phyloP scores from a whole-genome alignment of 176 grass and related monocot genomes.

The Carex littledalei region DNA sequence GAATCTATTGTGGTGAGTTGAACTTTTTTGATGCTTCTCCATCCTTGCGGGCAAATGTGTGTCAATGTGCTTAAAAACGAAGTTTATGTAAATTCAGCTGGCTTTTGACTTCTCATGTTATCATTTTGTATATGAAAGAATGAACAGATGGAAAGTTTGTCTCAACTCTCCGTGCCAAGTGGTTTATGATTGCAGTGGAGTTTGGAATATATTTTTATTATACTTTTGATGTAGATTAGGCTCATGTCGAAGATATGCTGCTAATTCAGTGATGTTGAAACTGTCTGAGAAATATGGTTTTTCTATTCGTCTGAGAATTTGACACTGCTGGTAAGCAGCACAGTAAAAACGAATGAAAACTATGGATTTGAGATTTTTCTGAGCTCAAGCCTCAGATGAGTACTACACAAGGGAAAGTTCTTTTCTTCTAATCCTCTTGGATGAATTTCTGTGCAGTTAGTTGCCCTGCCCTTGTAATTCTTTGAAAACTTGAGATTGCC shows the following conservation, averaged over 20 bases:
- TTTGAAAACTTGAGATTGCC: not conserved
- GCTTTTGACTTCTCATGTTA: constrained; percentile 1
- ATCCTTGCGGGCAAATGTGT: constrained; percentile 8
- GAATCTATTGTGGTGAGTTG: constrained; percentile 14
- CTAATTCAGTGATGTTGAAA: not conserved
- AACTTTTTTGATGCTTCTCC: not conserved
- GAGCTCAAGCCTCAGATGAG: not conserved
- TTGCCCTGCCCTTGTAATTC: not conserved
- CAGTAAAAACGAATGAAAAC: not conserved
- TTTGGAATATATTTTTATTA: not conserved
- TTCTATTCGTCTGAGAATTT: not conserved
- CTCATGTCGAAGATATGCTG: not conserved
- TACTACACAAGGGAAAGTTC: not conserved
- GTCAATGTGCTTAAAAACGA: not conserved
- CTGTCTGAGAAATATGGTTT: not conserved
- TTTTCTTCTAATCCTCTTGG: not conserved
- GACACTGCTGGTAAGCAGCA: not conserved
- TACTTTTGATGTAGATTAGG: not conserved
- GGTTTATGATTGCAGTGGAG: constrained; percentile 1
- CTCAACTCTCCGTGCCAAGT: not conserved
- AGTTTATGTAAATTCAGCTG: not conserved
- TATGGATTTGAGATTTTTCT: not conserved
- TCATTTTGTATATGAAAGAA: not conserved
- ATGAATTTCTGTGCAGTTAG: not conserved
- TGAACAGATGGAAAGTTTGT: not conserved